These are phyloP conservation scores for Cytospora paraplurivora DNA, from an alignment of 2,329 filamentous ascomycete genomes.

Conservation along the genomic window DNA sequence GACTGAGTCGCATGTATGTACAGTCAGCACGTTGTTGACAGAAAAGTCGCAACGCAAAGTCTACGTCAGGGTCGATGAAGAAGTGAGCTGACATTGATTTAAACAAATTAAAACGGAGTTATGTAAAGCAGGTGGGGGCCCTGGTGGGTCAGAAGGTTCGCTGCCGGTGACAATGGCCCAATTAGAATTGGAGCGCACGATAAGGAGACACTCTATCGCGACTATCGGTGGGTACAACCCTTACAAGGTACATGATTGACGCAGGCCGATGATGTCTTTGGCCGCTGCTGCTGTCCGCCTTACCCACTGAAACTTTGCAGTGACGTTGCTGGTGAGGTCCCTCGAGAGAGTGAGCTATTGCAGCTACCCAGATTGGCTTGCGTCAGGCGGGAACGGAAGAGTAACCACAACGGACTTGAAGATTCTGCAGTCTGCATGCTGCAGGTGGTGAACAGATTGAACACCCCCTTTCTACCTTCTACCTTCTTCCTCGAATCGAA, in stretches of 20 bases:
- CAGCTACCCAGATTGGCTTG: neutral
- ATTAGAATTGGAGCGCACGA: conserved; percentile 1
- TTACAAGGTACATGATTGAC: no score
- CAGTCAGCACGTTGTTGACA: neutral
- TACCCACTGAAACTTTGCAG: neutral
- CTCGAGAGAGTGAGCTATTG: neutral
- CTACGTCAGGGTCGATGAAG: neutral
- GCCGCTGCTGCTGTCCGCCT: neutral
- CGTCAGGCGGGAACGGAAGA: neutral
- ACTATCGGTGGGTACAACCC: neutral
- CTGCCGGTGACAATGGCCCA: neutral
- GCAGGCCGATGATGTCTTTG: neutral
- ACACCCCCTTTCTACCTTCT: neutral
- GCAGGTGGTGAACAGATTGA: neutral
- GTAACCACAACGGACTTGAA: neutral
- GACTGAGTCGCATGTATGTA: neutral
- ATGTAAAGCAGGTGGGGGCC: neutral
- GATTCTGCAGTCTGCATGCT: conserved; percentile 2
- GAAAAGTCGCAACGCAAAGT: neutral
- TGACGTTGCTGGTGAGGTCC: neutral
- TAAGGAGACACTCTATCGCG: neutral
- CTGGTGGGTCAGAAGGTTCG: neutral
- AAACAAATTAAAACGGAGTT: neutral
- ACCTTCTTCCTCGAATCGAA: neutral
- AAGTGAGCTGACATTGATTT: neutral